Conservation (phyloP, 192 early-diverging fungal genomes). For the Pilaira anomala region DNA sequence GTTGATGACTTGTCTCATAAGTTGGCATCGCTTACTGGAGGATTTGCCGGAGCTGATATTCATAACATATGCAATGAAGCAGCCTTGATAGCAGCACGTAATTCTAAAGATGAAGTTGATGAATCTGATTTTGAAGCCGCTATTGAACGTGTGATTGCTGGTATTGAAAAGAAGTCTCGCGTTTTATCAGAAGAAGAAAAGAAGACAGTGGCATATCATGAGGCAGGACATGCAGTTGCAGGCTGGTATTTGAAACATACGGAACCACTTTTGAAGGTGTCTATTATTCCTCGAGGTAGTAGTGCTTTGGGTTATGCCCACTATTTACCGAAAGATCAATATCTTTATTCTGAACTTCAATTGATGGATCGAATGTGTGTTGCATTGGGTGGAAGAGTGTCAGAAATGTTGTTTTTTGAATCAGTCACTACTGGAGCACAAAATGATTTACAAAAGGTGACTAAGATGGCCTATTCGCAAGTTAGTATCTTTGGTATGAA, state of each 20-base stretch:
- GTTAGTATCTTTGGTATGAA: conserved; percentile 96
- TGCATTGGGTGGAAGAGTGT: conserved; percentile 80
- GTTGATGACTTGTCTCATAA: conserved; percentile 73
- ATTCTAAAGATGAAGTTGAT: conserved; percentile 69
- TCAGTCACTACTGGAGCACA: conserved; percentile 92
- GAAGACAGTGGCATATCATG: conserved; percentile 98
- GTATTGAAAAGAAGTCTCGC: conserved; percentile 95
- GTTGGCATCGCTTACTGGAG: conserved; percentile 93
- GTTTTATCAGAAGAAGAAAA: conserved; percentile 96
- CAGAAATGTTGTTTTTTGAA: conserved; percentile 93
- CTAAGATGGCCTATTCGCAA: conserved; percentile 94
- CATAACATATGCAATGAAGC: conserved; percentile 99
- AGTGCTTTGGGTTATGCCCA: conserved; percentile 99
- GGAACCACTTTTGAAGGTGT: conserved; percentile 95
- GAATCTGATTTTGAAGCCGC: conserved; percentile 95
- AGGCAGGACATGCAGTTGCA: conserved; percentile 97
- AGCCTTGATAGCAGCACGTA: conserved; percentile 93
- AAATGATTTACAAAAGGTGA: conserved; percentile 96
- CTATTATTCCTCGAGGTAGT: conserved; percentile 94
- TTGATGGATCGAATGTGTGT: conserved; percentile 91
- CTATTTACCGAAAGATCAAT: conserved; percentile 97
- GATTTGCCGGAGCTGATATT: conserved; percentile 97
- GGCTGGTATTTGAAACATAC: conserved; percentile 98
- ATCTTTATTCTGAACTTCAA: conserved; percentile 89
- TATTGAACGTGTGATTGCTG: conserved; percentile 97